Percentiles rank a stretch among this genome's conserved stretches.
These are phyloP conservation scores for Wickerhamomyces sp. DNA, from an alignment of 1,139 yeast species.

Conservation along the genomic window DNA sequence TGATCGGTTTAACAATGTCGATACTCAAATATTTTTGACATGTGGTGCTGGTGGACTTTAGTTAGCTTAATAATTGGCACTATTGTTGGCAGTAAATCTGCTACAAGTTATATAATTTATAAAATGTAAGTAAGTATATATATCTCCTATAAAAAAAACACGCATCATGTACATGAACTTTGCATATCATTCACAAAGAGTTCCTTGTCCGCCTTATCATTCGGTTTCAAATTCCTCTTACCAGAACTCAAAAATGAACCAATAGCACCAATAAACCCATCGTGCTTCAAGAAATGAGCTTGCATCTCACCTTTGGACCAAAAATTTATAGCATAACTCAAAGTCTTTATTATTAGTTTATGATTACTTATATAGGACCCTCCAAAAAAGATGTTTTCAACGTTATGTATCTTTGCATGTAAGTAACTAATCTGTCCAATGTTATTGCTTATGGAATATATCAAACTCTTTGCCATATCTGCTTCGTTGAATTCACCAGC, in stretches of 20 bases:
- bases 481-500: slow-evolving; percentile 66
- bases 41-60: too few species aligned
- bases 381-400: slow-evolving; percentile 88
- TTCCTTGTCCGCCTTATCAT: too few species aligned
- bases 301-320: slow-evolving; percentile 95
- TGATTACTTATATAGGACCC: slow-evolving; percentile 96
- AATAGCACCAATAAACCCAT: slow-evolving; percentile 92
- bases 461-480: slow-evolving; percentile 56
- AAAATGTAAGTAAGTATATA: too few species aligned
- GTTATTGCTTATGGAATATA: slow-evolving; percentile 90
- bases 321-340: slow-evolving; percentile 89
- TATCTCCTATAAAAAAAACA: too few species aligned
- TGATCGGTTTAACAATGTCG: too few species aligned
- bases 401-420: slow-evolving; percentile 81
- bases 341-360: slow-evolving; percentile 88
- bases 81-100: too few species aligned
- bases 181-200: too few species aligned
- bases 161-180: too few species aligned
- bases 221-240: background rate
- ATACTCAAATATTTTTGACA: too few species aligned
- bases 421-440: slow-evolving; percentile 95
- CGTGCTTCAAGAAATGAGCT: slow-evolving; percentile 90
- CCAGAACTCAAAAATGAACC: slow-evolving; percentile 71
- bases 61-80: too few species aligned
- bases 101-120: too few species aligned